A percentile compares a stretch with the other conserved stretches of the same genome.
These are phyloP conservation scores for Phytophthora rubi DNA, from an alignment of 352 stramenopile species.

Conservation along the genomic window DNA sequence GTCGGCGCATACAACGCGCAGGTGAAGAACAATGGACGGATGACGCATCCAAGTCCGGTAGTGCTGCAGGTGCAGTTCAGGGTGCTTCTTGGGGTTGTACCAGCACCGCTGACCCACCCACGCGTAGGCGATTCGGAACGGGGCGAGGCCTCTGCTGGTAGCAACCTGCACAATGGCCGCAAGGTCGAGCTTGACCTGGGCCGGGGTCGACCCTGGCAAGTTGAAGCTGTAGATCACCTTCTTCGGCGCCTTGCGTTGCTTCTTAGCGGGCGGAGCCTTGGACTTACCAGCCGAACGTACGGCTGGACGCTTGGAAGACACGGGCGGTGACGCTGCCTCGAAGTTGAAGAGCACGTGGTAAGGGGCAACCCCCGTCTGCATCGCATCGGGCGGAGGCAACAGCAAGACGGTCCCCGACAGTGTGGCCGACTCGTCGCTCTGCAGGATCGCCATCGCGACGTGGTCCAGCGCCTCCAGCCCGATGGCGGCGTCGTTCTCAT, in stretches of 20 bases:
- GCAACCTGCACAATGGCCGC: not conserved
- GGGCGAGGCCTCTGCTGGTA: not conserved
- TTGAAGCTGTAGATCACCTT: not conserved
- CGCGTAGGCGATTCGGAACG: not conserved
- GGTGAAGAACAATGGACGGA: not conserved
- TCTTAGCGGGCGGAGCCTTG: not conserved
- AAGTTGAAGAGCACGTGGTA: not conserved
- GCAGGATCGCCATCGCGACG: not conserved
- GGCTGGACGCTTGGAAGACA: not conserved
- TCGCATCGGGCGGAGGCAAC: not conserved
- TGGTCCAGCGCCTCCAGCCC: not conserved
- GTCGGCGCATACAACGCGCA: not conserved
- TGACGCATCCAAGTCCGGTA: not conserved
- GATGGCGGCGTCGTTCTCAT: not conserved
- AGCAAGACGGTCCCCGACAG: not conserved
- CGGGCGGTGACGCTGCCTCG: too few relatives aligned
- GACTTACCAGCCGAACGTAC: not conserved
- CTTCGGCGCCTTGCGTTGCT: not conserved
- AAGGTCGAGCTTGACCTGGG: not conserved
- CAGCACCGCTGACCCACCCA: not conserved
- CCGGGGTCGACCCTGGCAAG: not conserved
- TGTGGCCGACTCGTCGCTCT: not conserved
- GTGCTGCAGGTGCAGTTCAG: not conserved
- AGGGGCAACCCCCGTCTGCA: rapidly evolving
- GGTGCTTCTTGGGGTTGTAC: not conserved